Conservation (phyloP, 225 moss, liverwort and hornwort genomes). For the Physcomitrellopsis africana region DNA sequence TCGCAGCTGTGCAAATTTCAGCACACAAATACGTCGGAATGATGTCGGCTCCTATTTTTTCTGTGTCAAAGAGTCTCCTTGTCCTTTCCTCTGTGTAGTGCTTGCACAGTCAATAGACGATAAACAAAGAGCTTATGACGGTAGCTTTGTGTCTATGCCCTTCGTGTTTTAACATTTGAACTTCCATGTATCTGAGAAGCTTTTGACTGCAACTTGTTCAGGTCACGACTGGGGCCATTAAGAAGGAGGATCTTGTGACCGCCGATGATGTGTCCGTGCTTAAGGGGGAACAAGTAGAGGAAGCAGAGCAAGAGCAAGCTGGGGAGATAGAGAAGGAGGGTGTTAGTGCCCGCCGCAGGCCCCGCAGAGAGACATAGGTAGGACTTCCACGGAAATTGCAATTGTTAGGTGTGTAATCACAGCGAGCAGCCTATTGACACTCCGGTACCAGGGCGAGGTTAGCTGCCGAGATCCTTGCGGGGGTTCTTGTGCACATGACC, state of each 20-base stretch:
- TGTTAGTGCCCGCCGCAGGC: constrained; percentile 24
- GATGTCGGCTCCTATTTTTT: too few species aligned
- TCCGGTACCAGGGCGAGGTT: constrained; percentile 12
- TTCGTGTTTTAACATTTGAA: too few species aligned
- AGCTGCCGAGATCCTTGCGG: background rate
- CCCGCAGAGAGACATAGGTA: constrained; percentile 33
- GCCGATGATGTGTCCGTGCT: constrained; percentile 15
- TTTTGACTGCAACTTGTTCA: too few species aligned
- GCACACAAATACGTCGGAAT: too few species aligned
- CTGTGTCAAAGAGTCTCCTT: too few species aligned
- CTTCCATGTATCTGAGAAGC: too few species aligned
- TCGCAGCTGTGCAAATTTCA: too few species aligned
- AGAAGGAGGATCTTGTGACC: constrained; percentile 22
- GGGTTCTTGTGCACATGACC: constrained; percentile 18
- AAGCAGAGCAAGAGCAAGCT: constrained; percentile 22
- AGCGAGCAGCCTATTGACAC: background rate
- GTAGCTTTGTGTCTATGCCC: too few species aligned
- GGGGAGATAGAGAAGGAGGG: constrained; percentile 28
- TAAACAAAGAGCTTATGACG: too few species aligned
- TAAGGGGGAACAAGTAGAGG: constrained; percentile 19
- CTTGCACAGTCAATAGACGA: too few species aligned
- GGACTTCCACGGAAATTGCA: background rate
- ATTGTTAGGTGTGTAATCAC: constrained; percentile 8
- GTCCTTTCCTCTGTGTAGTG: too few species aligned
- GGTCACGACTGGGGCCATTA: background rate